Conservation (phyloP, 2,329 filamentous ascomycete genomes). For the Balansia obtecta region DNA sequence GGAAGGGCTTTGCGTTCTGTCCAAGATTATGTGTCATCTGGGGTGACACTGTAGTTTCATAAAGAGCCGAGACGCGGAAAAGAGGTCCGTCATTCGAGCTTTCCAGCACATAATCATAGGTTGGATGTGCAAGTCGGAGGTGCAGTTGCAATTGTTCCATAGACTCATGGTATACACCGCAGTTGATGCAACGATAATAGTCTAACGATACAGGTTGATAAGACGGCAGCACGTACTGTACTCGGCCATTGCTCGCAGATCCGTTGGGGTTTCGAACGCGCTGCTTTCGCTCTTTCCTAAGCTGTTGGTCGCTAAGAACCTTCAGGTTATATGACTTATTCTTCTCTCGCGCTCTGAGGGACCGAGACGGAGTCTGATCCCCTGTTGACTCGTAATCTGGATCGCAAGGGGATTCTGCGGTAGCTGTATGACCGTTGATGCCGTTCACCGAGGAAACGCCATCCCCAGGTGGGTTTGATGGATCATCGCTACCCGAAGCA, state of each 20-base stretch:
- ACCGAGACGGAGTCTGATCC: conserved; percentile 38
- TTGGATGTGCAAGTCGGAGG: conserved; percentile 30
- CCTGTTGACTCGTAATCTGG: conserved; percentile 33
- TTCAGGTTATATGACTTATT: conserved; percentile 48
- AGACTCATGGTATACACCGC: conserved; percentile 33
- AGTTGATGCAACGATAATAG: conserved; percentile 38
- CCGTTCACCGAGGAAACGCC: conserved; percentile 10
- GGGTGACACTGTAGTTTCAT: conserved; percentile 16
- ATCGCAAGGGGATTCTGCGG: conserved; percentile 23
- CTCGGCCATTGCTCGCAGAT: conserved; percentile 25
- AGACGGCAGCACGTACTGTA: conserved; percentile 32
- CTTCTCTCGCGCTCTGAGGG: conserved; percentile 33
- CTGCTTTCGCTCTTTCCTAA: conserved; percentile 38
- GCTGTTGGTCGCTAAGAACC: conserved; percentile 42
- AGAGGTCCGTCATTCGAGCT: conserved; percentile 24
- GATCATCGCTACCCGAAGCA: conserved; percentile 12
- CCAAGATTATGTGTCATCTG: conserved; percentile 30
- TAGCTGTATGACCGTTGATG: conserved; percentile 9
- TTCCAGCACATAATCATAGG: conserved; percentile 30
- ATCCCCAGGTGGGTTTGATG: conserved; percentile 12
- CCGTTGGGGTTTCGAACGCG: conserved; percentile 14
- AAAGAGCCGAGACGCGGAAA: conserved; percentile 25
- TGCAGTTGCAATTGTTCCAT: conserved; percentile 37
- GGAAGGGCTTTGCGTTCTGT: conserved; percentile 29
- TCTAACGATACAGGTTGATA: conserved; percentile 34